phyloP scores from a whole-genome alignment of 345 rosid genomes.

The Raphanus sativus region DNA sequence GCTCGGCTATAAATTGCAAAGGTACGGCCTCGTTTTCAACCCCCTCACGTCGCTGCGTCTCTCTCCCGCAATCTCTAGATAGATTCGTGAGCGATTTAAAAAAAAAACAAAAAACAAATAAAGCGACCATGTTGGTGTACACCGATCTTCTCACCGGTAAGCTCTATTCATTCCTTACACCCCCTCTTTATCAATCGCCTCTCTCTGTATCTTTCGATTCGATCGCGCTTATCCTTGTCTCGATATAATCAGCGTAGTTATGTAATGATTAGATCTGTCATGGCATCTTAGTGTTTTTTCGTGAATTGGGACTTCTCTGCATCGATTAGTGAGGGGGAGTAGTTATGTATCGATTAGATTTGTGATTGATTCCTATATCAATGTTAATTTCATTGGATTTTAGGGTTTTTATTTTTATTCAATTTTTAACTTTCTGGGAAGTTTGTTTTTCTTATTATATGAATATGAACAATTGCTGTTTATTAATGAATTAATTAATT shows the following conservation, averaged over 20 bases:
- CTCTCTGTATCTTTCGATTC: neutral
- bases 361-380: neutral
- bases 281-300: neutral
- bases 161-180: neutral
- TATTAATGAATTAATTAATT: neutral
- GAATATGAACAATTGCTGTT: neutral
- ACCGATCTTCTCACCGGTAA: slow-evolving; percentile 76
- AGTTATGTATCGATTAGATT: slow-evolving; percentile 1
- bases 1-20: slow-evolving; percentile 26
- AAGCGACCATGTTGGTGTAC: slow-evolving; percentile 87
- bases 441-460: no score
- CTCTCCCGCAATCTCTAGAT: neutral
- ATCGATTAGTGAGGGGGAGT: neutral
- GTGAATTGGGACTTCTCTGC: neutral
- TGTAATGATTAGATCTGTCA: slow-evolving; percentile 17
- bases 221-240: neutral
- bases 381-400: neutral
- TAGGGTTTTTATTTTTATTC: neutral
- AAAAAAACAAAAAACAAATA: slow-evolving; percentile 32
- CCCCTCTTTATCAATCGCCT: neutral
- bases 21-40: neutral
- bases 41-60: slow-evolving; percentile 34
- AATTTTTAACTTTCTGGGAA: neutral
- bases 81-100: slow-evolving; percentile 24
- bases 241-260: neutral